Evolutionary conservation across 352 stramenopile genomes (phyloP), one percentile per base, ranked within the genome.

Genomic region (Albugo laibachii): DNA sequence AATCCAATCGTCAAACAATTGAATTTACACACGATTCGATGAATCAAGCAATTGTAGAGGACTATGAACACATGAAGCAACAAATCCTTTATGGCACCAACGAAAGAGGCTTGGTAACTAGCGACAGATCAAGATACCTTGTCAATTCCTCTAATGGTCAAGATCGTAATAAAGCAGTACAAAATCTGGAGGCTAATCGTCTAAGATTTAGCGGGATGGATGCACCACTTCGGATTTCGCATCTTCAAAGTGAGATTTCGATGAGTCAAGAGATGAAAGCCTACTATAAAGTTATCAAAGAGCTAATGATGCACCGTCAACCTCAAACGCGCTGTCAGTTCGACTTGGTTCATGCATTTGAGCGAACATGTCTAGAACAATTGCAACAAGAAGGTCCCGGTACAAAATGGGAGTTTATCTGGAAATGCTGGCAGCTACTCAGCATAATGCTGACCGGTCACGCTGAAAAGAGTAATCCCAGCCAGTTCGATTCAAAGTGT

Each of bases 191-290:
- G 24, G 8, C 24, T 31, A 8, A 31, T 10, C 24, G 24, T 31
- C 3, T 31, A 8, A 31, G 24, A 8, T 43, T 43, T 43, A 24
- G 8, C 8, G 38, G 38, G 8, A 3, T 43, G 3, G 56, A 56
- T 37, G 39, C 53, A 19, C 65, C 68, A 21, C 53, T 82, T 49
- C 73, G 69, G 35, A 62, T 85, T 53, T 80, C 77, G 14, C 72
- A 85, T 37, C 36, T 80, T 27, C 47, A 45, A 18, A 62, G 73
- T 13, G 66, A 80, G 38, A 83, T 63, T 45, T 56, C 74, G 14
- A 72, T 91, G 62, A 86, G 60, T 13, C 70, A 91, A 21, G 71
- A 86, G 49, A 91, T 91, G 77, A 82, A 82, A 57, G 60, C 74
- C 53, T 87, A 81, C 58, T 77, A 69, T 45, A 58, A 55, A 41